Percentiles rank a stretch among this genome's conserved stretches.
Conservation (phyloP, 805 yeast genomes). For the Lachancea quebecensis region DNA sequence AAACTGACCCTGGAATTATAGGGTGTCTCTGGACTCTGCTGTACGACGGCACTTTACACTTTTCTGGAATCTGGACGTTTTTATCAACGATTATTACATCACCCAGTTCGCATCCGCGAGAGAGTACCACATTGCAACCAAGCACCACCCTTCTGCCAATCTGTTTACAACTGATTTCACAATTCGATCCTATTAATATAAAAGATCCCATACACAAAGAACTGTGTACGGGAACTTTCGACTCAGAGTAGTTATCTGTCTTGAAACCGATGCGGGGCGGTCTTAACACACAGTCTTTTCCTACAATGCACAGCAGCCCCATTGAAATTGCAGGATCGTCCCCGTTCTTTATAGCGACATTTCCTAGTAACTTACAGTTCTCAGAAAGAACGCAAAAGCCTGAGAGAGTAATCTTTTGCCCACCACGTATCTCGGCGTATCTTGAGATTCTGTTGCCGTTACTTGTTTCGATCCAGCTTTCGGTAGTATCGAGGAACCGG, state of each 20-base stretch:
- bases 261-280: conserved; percentile 8
- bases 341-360: conserved; percentile 21
- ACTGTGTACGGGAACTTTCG: neutral
- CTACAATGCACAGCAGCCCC: conserved; percentile 8
- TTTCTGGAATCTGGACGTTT: conserved; percentile 7
- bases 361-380: conserved; percentile 33
- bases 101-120: conserved; percentile 8
- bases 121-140: conserved; percentile 2
- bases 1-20: neutral
- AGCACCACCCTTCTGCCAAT: conserved; percentile 9
- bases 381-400: conserved; percentile 35
- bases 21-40: conserved; percentile 7
- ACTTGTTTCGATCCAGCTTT: conserved; percentile 42
- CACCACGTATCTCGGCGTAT: conserved; percentile 37
- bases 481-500: neutral
- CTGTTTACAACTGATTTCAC: conserved; percentile 2
- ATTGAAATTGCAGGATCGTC: conserved; percentile 6
- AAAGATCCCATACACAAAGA: conserved; percentile 7
- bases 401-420: conserved; percentile 38
- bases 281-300: neutral
- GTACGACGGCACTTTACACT: conserved; percentile 8
- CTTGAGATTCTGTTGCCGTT: conserved; percentile 46
- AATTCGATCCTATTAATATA: conserved; percentile 1
- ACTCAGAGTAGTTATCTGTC: neutral
- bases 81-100: conserved; percentile 9